These are phyloP conservation scores for Drosera capensis DNA, from an alignment of 148 eudicot species.

Conservation along the genomic window DNA sequence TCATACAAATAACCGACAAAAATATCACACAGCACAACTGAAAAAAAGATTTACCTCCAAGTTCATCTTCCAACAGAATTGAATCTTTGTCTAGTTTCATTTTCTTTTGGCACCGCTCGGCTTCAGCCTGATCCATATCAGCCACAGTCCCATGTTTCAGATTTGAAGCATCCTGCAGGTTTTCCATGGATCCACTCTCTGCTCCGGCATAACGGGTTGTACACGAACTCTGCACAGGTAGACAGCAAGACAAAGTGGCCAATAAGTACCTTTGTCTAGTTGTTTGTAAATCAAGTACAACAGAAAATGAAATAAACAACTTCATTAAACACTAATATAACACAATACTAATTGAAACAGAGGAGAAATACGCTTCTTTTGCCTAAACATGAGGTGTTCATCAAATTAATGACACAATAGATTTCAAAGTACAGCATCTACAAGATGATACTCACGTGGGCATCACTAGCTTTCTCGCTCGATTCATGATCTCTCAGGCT, in stretches of 20 bases:
- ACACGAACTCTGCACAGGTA: slow-evolving; percentile 8
- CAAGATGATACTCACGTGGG: slow-evolving; percentile 17
- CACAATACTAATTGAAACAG: no score
- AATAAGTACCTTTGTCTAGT: slow-evolving; percentile 2
- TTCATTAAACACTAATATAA: no score
- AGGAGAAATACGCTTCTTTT: background rate
- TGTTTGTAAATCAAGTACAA: background rate
- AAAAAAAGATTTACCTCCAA: background rate
- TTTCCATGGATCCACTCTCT: slow-evolving; percentile 8
- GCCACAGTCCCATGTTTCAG: slow-evolving; percentile 8
- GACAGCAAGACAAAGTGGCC: slow-evolving; percentile 1
- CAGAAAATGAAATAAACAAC: no score
- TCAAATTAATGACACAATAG: background rate
- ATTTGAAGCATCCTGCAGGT: slow-evolving; percentile 14
- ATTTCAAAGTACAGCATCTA: background rate
- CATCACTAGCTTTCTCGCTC: slow-evolving; percentile 16
- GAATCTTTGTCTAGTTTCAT: background rate
- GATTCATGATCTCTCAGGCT: slow-evolving; percentile 11
- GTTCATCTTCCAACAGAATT: background rate
- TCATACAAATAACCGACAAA: background rate
- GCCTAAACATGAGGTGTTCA: background rate
- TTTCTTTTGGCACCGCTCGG: slow-evolving; percentile 3
- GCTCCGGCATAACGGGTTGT: slow-evolving; percentile 6
- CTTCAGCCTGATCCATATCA: slow-evolving; percentile 7
- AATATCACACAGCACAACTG: background rate